Base-by-base conservation (phyloP, 2,329 filamentous ascomycete species). In the Aspergillus sp. region DNA sequence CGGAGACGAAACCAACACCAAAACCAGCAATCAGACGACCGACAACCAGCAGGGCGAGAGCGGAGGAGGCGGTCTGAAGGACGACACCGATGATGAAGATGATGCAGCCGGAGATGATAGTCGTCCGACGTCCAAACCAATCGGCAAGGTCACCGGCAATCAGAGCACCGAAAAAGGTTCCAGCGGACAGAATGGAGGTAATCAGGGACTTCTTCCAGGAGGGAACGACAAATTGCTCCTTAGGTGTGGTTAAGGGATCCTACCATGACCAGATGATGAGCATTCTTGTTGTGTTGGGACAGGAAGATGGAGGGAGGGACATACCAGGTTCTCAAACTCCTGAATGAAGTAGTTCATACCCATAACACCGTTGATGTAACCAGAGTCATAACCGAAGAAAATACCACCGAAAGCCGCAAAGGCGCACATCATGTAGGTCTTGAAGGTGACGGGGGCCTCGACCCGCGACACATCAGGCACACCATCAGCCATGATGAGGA, bases 1-100 rank as follows among this genome's bases (percentile, higher is more conserved):
- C 87, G 8, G 87, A 90, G 61, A 89, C 87, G 68, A 90, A 90
- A 66, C 88, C 89, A 63, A 91, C 87, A 79, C 89, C 89, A 51
- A 90, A 70, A 69, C 89, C 89, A 45, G 88, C 85, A 62, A 93
- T 74, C 52, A 91, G 74, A 79, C 88, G 88, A 69, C 89, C 89
- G 52, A 82, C 81, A 19, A 89, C 85, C 54, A 91, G 83, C 56
- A 84, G 77, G 52, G 78, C 82, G 11, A 88, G 75, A 49, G 77
- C 70, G 36, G 63, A 64, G 33, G 79, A 76, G 49, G 78, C 76
- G 49, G 84, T 84, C 76, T 92, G 87, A 45, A 91, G 76, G 54
- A 84, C 68, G 26, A 85, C 81, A 79, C 87, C 87, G 49, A 88
- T 26, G 33, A 81, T 77, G 79, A 90, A 95, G 74, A 92, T 80